phyloP scores from a whole-genome alignment of 805 yeast species.

The Ogataea angusta region DNA sequence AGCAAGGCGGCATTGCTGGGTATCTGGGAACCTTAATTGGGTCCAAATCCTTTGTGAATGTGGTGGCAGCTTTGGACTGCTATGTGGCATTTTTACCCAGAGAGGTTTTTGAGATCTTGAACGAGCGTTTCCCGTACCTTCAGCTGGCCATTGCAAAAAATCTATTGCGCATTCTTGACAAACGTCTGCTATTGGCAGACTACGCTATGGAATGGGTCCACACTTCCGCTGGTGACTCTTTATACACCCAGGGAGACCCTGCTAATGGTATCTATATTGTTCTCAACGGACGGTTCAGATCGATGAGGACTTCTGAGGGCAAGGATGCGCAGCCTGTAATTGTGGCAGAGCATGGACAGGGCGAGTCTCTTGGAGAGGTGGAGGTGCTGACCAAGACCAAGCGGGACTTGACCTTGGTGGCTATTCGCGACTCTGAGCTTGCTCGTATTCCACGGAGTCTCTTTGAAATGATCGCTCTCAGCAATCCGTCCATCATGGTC shows the following conservation, averaged over 20 bases:
- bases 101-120: constrained; percentile 55
- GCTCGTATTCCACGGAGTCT: constrained; percentile 90
- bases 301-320: constrained; percentile 37
- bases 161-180: constrained; percentile 63
- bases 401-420: constrained; percentile 67
- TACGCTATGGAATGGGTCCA: constrained; percentile 96
- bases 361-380: constrained; percentile 91
- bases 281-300: constrained; percentile 81
- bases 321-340: constrained; percentile 12
- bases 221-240: constrained; percentile 75
- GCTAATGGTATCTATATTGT: constrained; percentile 92
- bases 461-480: constrained; percentile 78
- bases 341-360: constrained; percentile 84
- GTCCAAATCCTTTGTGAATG: constrained; percentile 69
- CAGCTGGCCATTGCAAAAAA: constrained; percentile 76
- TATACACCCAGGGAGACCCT: constrained; percentile 77
- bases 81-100: constrained; percentile 74
- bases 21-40: constrained; percentile 80
- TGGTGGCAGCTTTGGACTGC: constrained; percentile 56
- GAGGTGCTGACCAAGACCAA: constrained; percentile 84
- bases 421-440: constrained; percentile 89
- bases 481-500: constrained; percentile 87
- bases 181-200: constrained; percentile 70
- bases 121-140: constrained; percentile 73
- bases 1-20: constrained; percentile 83